Conservation (phyloP, 495 filamentous ascomycete species). For the Penicillium malachiteum region DNA sequence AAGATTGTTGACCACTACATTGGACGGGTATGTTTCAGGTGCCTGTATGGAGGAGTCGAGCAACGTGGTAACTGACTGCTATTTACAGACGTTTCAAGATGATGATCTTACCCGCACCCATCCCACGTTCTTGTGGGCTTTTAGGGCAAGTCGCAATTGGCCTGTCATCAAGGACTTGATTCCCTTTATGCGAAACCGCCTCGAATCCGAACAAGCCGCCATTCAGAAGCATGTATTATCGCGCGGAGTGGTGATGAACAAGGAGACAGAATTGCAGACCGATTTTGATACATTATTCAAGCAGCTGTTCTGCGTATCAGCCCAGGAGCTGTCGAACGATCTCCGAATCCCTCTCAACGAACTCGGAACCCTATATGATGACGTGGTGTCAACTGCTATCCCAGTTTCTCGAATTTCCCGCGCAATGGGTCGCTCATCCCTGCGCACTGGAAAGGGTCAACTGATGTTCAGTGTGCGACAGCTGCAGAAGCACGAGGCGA, state of each 20-base stretch:
- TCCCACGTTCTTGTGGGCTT: slow-evolving; percentile 84
- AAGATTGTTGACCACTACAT: slow-evolving; percentile 79
- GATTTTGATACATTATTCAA: slow-evolving; percentile 78
- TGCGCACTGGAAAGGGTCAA: slow-evolving; percentile 62
- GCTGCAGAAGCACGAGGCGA: slow-evolving; percentile 55
- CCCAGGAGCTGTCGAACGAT: slow-evolving; percentile 65
- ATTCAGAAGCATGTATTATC: slow-evolving; percentile 42
- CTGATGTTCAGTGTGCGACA: slow-evolving; percentile 78
- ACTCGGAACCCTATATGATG: slow-evolving; percentile 75
- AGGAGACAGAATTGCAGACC: slow-evolving; percentile 40
- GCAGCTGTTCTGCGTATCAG: slow-evolving; percentile 83
- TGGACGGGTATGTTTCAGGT: slow-evolving; percentile 51
- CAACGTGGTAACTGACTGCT: not conserved
- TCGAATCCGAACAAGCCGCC: slow-evolving; percentile 39
- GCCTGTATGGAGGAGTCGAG: not conserved
- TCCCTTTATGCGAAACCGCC: slow-evolving; percentile 63
- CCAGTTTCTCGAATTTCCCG: slow-evolving; percentile 35
- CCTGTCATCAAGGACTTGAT: slow-evolving; percentile 62
- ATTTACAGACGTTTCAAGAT: slow-evolving; percentile 57
- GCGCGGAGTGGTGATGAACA: slow-evolving; percentile 32
- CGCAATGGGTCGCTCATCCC: slow-evolving; percentile 34
- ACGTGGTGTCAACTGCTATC: slow-evolving; percentile 66
- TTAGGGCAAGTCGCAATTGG: slow-evolving; percentile 78
- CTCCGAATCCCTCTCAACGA: slow-evolving; percentile 60
- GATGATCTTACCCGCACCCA: slow-evolving; percentile 76